Conservation (phyloP, 805 yeast genomes). For the Pichia heedii region DNA sequence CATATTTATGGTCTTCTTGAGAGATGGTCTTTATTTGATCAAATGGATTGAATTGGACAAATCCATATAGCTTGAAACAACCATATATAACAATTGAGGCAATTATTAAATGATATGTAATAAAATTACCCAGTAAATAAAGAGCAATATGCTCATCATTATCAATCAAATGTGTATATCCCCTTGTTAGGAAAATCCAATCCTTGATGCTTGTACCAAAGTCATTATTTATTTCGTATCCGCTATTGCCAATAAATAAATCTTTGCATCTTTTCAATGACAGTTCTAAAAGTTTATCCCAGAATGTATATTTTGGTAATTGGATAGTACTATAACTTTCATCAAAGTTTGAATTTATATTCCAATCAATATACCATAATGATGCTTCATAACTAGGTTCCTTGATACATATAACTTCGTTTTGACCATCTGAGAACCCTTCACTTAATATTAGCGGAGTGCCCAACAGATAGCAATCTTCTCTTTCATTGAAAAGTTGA, state of each 20-base stretch:
- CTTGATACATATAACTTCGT: slow-evolving; percentile 81
- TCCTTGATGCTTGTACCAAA: slow-evolving; percentile 15
- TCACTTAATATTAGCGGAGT: slow-evolving; percentile 65
- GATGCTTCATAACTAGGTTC: slow-evolving; percentile 61
- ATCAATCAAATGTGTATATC: slow-evolving; percentile 49
- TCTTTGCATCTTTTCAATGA: slow-evolving; percentile 46
- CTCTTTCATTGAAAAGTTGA: slow-evolving; percentile 56
- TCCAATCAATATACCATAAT: slow-evolving; percentile 65
- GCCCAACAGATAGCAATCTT: slow-evolving; percentile 64
- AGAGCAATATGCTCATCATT: slow-evolving; percentile 30
- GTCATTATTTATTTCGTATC: neutral
- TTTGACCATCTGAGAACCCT: slow-evolving; percentile 62
- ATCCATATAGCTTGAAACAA: slow-evolving; percentile 8
- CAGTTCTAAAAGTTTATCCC: slow-evolving; percentile 44
- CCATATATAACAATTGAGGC: slow-evolving; percentile 23
- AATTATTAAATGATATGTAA: slow-evolving; percentile 43
- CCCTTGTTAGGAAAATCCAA: slow-evolving; percentile 56
- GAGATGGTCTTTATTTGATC: neutral
- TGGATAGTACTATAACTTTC: slow-evolving; percentile 28
- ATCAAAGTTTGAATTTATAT: slow-evolving; percentile 42
- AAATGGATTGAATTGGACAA: slow-evolving; percentile 18
- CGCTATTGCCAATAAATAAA: slow-evolving; percentile 18
- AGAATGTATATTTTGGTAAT: slow-evolving; percentile 30
- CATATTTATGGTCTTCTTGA: slow-evolving; percentile 12
- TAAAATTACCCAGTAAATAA: slow-evolving; percentile 57